A percentile compares a stretch with the other conserved stretches of the same genome.
phyloP scores from a whole-genome alignment of 345 rosid species.

The Eucalyptus melliodora region DNA sequence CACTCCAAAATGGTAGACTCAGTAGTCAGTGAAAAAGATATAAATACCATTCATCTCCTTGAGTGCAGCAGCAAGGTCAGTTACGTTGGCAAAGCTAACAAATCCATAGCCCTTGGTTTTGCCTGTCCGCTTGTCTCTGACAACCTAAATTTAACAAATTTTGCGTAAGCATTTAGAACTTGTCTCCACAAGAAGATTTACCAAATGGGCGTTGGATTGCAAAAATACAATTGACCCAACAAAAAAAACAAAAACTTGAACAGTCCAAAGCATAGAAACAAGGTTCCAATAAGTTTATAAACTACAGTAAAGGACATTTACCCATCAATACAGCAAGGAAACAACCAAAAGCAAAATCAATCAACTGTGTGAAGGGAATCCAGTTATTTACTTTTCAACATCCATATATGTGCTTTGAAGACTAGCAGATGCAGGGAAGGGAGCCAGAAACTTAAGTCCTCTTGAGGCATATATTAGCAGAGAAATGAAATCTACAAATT shows the following conservation, averaged over 20 bases:
- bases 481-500: not conserved
- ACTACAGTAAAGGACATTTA: not conserved
- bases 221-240: not conserved
- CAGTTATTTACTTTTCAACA: not conserved
- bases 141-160: conserved; percentile 35
- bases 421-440: not conserved
- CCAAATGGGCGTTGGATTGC: not conserved
- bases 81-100: conserved; percentile 82
- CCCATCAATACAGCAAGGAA: not conserved
- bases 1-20: not conserved
- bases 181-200: not conserved
- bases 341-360: not conserved
- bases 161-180: not conserved
- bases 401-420: not conserved
- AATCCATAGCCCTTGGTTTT: conserved; percentile 97
- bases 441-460: not conserved
- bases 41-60: conserved; percentile 91
- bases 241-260: not conserved
- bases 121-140: conserved; percentile 95
- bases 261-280: not conserved
- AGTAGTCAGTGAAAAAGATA: not conserved
- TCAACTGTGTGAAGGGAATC: not conserved
- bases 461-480: not conserved
- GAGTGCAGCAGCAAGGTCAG: conserved; percentile 84
- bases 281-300: not conserved